Evolutionary conservation across 345 rosid genomes (phyloP).

Genomic region (Triadica sebifera): DNA sequence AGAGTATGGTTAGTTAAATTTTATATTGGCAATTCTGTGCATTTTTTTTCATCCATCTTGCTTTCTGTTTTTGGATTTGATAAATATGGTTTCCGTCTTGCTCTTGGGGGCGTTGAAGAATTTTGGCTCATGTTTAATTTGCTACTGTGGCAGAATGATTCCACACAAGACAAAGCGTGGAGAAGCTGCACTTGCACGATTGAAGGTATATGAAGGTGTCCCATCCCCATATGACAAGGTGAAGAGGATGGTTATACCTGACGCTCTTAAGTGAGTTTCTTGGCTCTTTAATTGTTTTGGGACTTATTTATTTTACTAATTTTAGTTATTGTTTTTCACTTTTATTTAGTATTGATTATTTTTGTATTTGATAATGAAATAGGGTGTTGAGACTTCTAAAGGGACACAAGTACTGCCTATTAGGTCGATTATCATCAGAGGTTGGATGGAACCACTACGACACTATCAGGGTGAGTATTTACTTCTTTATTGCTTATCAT

Average conservation of each 20-base stretch:
- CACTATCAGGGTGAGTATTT: conserved; percentile 59
- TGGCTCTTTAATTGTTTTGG: no score
- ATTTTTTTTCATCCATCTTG: neutral
- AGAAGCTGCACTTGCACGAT: conserved; percentile 68
- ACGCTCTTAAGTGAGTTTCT: conserved; percentile 65
- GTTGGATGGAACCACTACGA: conserved; percentile 93
- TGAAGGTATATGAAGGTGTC: conserved; percentile 76
- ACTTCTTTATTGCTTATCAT: neutral
- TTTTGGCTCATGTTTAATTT: neutral
- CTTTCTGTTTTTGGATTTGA: neutral
- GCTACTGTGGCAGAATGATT: conserved; percentile 49
- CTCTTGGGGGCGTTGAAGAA: neutral
- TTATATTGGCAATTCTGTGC: neutral
- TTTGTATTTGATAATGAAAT: neutral
- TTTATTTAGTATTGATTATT: neutral
- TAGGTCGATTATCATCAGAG: conserved; percentile 69
- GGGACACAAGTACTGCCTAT: conserved; percentile 79
- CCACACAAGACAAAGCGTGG: conserved; percentile 92
- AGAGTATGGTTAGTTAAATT: neutral
- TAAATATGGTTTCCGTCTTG: no score
- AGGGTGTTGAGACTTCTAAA: conserved; percentile 92
- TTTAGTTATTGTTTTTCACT: neutral
- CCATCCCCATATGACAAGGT: conserved; percentile 80
- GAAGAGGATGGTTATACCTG: conserved; percentile 90
- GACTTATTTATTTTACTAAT: neutral